Evolutionary conservation across 2,329 filamentous ascomycete species (phyloP), one percentile per base, ranked within the genome.

Genomic region (Thelonectria blattea): DNA sequence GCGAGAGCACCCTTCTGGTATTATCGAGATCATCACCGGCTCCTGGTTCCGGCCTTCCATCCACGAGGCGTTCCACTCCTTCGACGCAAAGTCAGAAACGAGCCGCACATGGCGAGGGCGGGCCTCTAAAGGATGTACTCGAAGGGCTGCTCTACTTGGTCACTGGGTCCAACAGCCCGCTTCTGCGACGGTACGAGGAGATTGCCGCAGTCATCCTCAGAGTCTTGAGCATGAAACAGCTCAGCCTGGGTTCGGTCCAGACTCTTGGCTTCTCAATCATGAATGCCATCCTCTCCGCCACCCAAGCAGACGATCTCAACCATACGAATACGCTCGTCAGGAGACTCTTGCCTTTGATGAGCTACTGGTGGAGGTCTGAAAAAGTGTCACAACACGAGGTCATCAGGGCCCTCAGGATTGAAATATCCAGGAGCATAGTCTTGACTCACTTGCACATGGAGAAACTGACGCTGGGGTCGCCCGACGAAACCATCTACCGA

Each of bases 361-460:
- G 85, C 56, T 83, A 86, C 51, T 87, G 92, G 78, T 99, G 94
- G 93, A 82, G 88, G 64, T 83, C 85, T n/a, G 91, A 90, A 66
- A 84, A 85, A 47, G 76, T 83, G 24, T 83, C 84, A 14, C 82
- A 87, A 67, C 83, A 87, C 65, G 83, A 86, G 68, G 82, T 85
- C 68, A 82, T 86, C 64, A 86, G 83, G 63, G 81, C 81, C 2
- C 75, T 95, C 51, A 88, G 89, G 66, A 91, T 94, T 65, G 92
- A 93, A 73, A 90, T 97, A 73, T 80, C 96, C 34, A 88, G 88
- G 66, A 86, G 87, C 1, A 78, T 97, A 27, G 87, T 91, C 63
- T 79, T 86, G n/a, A 80, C 88, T 32, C 83, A 87, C 65, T 77
- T 89, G 9, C 86, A 89, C 64, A 78, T 91, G 47, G 82, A 91